Evolutionary conservation across 108 stramenopile genomes (phyloP), one percentile per base, ranked within the genome.

Genomic region (Nannochloropsis gaditana): DNA sequence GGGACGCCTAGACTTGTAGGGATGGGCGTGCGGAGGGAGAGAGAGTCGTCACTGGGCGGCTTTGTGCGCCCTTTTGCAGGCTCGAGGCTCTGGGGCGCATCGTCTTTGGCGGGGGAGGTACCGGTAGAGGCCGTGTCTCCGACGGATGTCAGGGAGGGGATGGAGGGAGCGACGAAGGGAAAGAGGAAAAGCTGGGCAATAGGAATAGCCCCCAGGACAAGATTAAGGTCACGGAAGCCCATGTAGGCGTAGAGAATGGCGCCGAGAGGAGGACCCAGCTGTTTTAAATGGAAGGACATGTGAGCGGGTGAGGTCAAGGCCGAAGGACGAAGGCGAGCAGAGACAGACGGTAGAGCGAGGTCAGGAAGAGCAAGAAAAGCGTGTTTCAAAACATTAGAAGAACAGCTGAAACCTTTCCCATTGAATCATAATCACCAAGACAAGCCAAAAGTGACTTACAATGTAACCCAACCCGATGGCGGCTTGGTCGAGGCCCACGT

Each of bases 231-330:
- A n/a, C 59, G 59, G n/a, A 73, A 73, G 6, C 59, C 59, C 59
- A 73, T n/a, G 59, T 73, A 73, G n/a, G 59, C 59, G 59, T 73
- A 73, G 59, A 73, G 59, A 3, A 73, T 73, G 59, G 59, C 59
- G 5, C 59, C 59, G 4, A 73, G n/a, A 3, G 59, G 59, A n/a
- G 59, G 59, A 6, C 59, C 59, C 19, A 73, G 4, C 59, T 73
- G 6, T 73, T 6, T 15, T 73, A 5, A 3, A 8, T 15, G 15
- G 6, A 4, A 73, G 59, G 59, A n/a, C 2, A 6, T 73, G 8
- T 4, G 59, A 8, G 59, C 3, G 59, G 59, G 59, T 6, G n/a
- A 73, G 59, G 59, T 15, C 11, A 50, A 50, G 47, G n/a, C 5
- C 15, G 59, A 73, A 73, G 59, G 47, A 50, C 15, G 47, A 50